phyloP scores from a whole-genome alignment of 2,329 filamentous ascomycete species.

The Aspergillus arachidicola region DNA sequence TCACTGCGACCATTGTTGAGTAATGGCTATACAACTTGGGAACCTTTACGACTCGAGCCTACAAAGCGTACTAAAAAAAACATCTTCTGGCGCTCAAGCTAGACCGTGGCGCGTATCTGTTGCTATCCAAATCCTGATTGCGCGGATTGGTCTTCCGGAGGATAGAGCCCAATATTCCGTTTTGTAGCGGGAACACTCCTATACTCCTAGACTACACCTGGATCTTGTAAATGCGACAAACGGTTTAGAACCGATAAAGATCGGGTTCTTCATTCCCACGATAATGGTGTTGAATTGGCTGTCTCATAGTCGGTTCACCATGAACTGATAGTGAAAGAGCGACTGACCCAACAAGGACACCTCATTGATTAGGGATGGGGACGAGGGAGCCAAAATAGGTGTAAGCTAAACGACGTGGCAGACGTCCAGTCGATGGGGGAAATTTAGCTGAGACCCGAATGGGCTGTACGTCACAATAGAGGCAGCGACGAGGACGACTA shows the following conservation, averaged over 20 bases:
- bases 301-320: neutral
- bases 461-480: constrained; percentile 1
- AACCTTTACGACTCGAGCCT: neutral
- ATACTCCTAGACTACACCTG: neutral
- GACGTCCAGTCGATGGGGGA: neutral
- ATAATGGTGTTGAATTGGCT: neutral
- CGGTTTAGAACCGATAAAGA: neutral
- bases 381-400: neutral
- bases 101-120: neutral
- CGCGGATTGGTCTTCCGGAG: neutral
- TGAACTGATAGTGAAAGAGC: neutral
- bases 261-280: neutral
- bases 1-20: neutral
- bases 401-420: constrained; percentile 1
- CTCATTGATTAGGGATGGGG: neutral
- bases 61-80: neutral
- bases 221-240: neutral
- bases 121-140: neutral
- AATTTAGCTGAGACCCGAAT: neutral
- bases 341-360: neutral
- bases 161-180: neutral
- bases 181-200: neutral
- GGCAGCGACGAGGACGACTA: neutral
- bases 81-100: neutral
- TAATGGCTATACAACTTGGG: neutral